Percentiles rank a stretch among this genome's conserved stretches.
These are phyloP conservation scores for Meyerozyma elateridarum DNA, from an alignment of 1,139 yeast genomes.

Conservation along the genomic window DNA sequence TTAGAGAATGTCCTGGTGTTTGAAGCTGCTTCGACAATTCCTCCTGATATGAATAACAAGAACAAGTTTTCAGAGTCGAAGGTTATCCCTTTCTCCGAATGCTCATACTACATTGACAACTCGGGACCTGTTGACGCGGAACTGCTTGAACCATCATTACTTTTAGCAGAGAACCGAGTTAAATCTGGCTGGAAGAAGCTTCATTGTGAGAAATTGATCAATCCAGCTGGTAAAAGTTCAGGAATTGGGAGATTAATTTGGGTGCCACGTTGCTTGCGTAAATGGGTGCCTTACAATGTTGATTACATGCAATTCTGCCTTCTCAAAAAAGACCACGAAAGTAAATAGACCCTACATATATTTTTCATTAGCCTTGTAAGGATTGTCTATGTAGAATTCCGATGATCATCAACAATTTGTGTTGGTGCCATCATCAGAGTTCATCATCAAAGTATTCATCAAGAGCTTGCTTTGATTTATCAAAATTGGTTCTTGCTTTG, in stretches of 20 bases:
- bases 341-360: too few relatives aligned
- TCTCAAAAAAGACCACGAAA: slow-evolving; percentile 22
- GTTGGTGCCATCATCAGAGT: slow-evolving; percentile 29
- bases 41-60: slow-evolving; percentile 67
- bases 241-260: slow-evolving; percentile 47
- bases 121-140: slow-evolving; percentile 27
- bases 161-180: slow-evolving; percentile 14
- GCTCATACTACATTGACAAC: slow-evolving; percentile 62
- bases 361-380: too few relatives aligned
- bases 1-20: slow-evolving; percentile 31
- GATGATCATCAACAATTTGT: too few relatives aligned
- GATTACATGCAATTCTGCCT: slow-evolving; percentile 45
- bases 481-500: slow-evolving; percentile 55
- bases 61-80: slow-evolving; percentile 58
- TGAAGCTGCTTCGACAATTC: slow-evolving; percentile 37
- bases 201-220: slow-evolving; percentile 40
- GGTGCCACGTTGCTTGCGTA: slow-evolving; percentile 31
- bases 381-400: too few relatives aligned
- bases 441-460: slow-evolving; percentile 54
- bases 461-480: slow-evolving; percentile 51
- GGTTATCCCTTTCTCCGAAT: slow-evolving; percentile 36
- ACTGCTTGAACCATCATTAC: slow-evolving; percentile 24
- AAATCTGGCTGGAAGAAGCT: slow-evolving; percentile 38
- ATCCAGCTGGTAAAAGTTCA: slow-evolving; percentile 38
- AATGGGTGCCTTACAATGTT: slow-evolving; percentile 21